Conservation (phyloP, 176 grass and related monocot genomes). For the Cenchrus americanus region DNA sequence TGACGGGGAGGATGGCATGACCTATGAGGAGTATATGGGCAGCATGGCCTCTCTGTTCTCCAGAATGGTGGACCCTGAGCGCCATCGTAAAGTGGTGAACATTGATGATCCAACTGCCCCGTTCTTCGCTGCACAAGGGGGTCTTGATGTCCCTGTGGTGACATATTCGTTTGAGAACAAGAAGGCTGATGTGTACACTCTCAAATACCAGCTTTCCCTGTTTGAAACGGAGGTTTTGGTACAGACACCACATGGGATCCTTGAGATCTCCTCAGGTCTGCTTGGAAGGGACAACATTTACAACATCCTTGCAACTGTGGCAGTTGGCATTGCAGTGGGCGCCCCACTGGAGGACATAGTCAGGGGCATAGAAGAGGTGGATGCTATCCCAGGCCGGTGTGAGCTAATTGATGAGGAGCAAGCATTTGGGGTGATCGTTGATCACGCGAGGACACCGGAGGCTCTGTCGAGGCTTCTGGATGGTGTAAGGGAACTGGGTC, state of each 20-base stretch:
- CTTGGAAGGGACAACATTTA: slow-evolving; percentile 89
- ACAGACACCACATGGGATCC: slow-evolving; percentile 90
- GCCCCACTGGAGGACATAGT: slow-evolving; percentile 90
- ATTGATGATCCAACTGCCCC: slow-evolving; percentile 83
- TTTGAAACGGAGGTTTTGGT: slow-evolving; percentile 95
- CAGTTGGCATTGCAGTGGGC: slow-evolving; percentile 89
- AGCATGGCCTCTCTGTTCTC: slow-evolving; percentile 65
- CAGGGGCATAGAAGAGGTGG: slow-evolving; percentile 93
- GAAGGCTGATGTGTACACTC: slow-evolving; percentile 84
- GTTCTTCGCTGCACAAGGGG: slow-evolving; percentile 77
- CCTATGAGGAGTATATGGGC: slow-evolving; percentile 78
- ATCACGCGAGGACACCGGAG: slow-evolving; percentile 79
- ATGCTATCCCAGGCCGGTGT: slow-evolving; percentile 89
- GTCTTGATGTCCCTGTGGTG: slow-evolving; percentile 77
- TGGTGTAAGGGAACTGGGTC: slow-evolving; percentile 74
- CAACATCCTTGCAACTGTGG: slow-evolving; percentile 91
- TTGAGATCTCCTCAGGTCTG: slow-evolving; percentile 93
- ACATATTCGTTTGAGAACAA: slow-evolving; percentile 94
- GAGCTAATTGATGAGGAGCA: slow-evolving; percentile 98
- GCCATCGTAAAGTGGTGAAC: slow-evolving; percentile 89
- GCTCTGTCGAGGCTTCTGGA: slow-evolving; percentile 82
- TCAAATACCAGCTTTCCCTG: slow-evolving; percentile 89
- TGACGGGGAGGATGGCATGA: slow-evolving; percentile 54
- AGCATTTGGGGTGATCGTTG: slow-evolving; percentile 90
- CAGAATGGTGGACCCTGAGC: slow-evolving; percentile 86